Base-by-base conservation (phyloP, 2,329 filamentous ascomycete genomes). In the Tolypocladium ovalisporum region DNA sequence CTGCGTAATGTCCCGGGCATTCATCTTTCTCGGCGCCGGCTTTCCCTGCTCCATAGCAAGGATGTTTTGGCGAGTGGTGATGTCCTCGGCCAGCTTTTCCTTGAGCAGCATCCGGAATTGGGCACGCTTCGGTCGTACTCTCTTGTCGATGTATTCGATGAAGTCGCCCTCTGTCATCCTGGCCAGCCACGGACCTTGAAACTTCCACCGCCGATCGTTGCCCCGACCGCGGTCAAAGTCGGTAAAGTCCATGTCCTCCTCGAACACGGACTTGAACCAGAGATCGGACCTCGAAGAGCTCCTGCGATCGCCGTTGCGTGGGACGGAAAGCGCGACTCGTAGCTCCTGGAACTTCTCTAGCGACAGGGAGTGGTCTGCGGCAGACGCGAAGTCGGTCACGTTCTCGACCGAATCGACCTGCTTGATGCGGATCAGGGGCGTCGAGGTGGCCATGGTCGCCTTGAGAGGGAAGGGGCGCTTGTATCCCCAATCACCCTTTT, bases 401-500 rank as follows among this genome's bases (percentile, higher is more conserved):
- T 91, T 88, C 73, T 97, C 91, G 64, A 85, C 82, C 2, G 90
- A 89, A 75, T 97, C 93, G 62, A 96, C 80, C 59, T 87, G 81
- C 65, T 84, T 85, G 63, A 97, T 75, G 62, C 89, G 84, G 56
- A 96, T 81, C 54, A 89, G 78, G 12, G 91, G 89, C n/a, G 85
- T 86, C 8, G 86, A 84, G 8, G 84, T 85, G 56, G 83, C 83
- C 24, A 84, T 82, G 6, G 90, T 92, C 3, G 87, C 85, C 69
- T 87, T 87, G 10, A 87, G 74, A 1, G 93, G 93, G 7, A 97
- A 77, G 1, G 90, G 80, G 57, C 93, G 80, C 76, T 97, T 97
- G 65, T 97, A 76, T 17, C 93, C 93, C 92, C 93, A 97, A 68
- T 97, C 93, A 39, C 93, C 93, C 67, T 83, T 83, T 44, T 79